phyloP scores from a whole-genome alignment of 768 basidiomycete genomes.

The Sporobolomyces pararoseus region DNA sequence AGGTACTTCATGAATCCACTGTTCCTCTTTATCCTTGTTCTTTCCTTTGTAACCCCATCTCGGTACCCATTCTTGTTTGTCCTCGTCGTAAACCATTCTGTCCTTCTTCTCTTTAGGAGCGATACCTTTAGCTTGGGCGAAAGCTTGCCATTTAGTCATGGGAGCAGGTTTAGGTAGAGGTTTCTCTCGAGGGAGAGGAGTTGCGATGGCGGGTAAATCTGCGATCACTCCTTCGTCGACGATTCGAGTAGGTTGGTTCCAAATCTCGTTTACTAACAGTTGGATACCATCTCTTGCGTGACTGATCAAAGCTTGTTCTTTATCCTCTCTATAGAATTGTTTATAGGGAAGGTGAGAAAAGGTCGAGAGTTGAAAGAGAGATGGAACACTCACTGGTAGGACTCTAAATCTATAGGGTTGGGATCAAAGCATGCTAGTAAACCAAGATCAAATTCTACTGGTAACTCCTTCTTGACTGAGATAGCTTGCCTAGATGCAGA shows the following conservation, averaged over 20 bases:
- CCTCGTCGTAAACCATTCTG: constrained; percentile 87
- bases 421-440: constrained; percentile 79
- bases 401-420: constrained; percentile 77
- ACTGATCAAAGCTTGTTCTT: constrained; percentile 73
- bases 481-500: constrained; percentile 58
- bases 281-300: constrained; percentile 79
- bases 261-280: constrained; percentile 71
- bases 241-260: constrained; percentile 67
- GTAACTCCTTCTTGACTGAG: constrained; percentile 70
- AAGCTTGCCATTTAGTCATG: constrained; percentile 92
- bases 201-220: constrained; percentile 70
- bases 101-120: constrained; percentile 66
- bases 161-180: constrained; percentile 88
- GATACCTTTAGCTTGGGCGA: constrained; percentile 91
- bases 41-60: constrained; percentile 81
- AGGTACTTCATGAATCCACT: constrained; percentile 91
- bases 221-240: constrained; percentile 79
- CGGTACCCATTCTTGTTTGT: constrained; percentile 84
- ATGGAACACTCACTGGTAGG: constrained; percentile 62
- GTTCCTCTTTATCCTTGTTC: constrained; percentile 77
- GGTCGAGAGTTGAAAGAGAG: neutral
- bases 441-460: constrained; percentile 65
- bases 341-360: neutral
- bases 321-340: constrained; percentile 58
- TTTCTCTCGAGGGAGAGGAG: constrained; percentile 80